These are phyloP conservation scores for Suillus alpinus DNA, from an alignment of 768 basidiomycete genomes.

Conservation along the genomic window DNA sequence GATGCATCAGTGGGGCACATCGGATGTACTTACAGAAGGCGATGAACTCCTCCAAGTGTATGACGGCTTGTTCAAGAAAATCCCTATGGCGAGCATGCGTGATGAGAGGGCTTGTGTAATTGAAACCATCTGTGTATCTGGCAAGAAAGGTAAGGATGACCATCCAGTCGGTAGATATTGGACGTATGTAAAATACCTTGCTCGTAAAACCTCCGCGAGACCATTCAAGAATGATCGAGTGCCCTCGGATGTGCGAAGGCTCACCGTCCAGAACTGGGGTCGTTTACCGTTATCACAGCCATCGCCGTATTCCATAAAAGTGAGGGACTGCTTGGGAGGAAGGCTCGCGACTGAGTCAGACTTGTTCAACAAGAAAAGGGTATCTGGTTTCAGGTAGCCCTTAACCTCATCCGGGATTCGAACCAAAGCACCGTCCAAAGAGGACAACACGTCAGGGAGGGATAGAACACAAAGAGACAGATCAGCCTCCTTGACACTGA, in stretches of 20 bases:
- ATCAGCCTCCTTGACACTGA: conserved; percentile 66
- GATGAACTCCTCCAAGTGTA: conserved; percentile 29
- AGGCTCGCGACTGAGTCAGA: conserved; percentile 46
- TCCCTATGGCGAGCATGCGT: conserved; percentile 79
- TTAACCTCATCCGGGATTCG: conserved; percentile 46
- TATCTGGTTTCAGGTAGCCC: conserved; percentile 50
- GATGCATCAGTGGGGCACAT: neutral
- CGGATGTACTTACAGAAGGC: conserved; percentile 24
- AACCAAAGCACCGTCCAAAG: conserved; percentile 13
- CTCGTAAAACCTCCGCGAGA: conserved; percentile 49
- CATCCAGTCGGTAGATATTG: neutral
- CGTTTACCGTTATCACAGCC: too few relatives aligned
- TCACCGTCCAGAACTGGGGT: conserved; percentile 51
- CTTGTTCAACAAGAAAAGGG: conserved; percentile 80
- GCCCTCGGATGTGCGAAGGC: conserved; percentile 59
- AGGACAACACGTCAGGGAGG: conserved; percentile 43
- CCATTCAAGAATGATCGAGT: conserved; percentile 57
- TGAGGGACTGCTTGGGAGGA: neutral
- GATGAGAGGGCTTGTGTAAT: conserved; percentile 50
- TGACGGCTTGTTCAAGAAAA: conserved; percentile 65
- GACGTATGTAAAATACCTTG: conserved; percentile 37
- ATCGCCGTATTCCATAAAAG: neutral
- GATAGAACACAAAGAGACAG: conserved; percentile 81
- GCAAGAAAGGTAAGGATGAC: neutral
- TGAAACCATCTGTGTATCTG: neutral